Percentiles rank a stretch among this genome's conserved stretches.
phyloP scores from a whole-genome alignment of 495 filamentous ascomycete species.

The Penicillium argentinense region DNA sequence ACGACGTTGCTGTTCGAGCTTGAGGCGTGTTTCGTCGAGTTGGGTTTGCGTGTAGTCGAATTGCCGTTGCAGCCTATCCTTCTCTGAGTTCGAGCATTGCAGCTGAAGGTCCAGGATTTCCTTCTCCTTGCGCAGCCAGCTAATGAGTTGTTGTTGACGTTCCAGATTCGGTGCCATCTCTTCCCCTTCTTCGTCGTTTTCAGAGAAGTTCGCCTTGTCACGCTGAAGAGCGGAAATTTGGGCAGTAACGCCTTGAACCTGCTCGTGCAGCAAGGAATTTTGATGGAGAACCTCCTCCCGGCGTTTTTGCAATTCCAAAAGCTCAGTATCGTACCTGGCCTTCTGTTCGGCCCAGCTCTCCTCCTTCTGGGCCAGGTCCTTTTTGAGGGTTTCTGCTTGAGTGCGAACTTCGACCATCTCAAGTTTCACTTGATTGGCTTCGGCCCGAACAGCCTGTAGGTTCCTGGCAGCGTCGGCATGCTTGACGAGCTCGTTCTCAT shows the following conservation, averaged over 20 bases:
- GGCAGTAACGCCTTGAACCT: slow-evolving; percentile 75
- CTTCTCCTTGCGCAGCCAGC: slow-evolving; percentile 91
- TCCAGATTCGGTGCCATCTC: slow-evolving; percentile 54
- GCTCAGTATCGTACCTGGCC: slow-evolving; percentile 77
- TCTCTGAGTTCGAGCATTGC: slow-evolving; percentile 81
- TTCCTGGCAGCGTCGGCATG: slow-evolving; percentile 89
- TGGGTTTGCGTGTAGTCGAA: slow-evolving; percentile 81
- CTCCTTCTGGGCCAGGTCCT: slow-evolving; percentile 74
- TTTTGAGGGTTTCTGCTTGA: slow-evolving; percentile 78
- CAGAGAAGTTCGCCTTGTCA: slow-evolving; percentile 57
- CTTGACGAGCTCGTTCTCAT: slow-evolving; percentile 89
- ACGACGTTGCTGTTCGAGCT: slow-evolving; percentile 83
- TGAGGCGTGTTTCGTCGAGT: slow-evolving; percentile 81
- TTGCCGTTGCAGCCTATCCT: slow-evolving; percentile 83
- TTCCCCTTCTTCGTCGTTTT: slow-evolving; percentile 38
- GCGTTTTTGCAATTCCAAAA: slow-evolving; percentile 71
- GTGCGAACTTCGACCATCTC: slow-evolving; percentile 68
- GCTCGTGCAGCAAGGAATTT: slow-evolving; percentile 83
- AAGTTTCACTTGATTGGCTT: slow-evolving; percentile 78
- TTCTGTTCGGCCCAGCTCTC: slow-evolving; percentile 82
- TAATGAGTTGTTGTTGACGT: slow-evolving; percentile 83
- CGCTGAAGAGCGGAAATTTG: slow-evolving; percentile 78
- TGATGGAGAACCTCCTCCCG: slow-evolving; percentile 80
- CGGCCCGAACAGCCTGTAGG: slow-evolving; percentile 71
- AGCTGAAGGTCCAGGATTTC: slow-evolving; percentile 96